Percentiles rank a stretch among this genome's conserved stretches.
phyloP scores from a whole-genome alignment of 2,329 filamentous ascomycete genomes.

The Setomelanomma holmii region DNA sequence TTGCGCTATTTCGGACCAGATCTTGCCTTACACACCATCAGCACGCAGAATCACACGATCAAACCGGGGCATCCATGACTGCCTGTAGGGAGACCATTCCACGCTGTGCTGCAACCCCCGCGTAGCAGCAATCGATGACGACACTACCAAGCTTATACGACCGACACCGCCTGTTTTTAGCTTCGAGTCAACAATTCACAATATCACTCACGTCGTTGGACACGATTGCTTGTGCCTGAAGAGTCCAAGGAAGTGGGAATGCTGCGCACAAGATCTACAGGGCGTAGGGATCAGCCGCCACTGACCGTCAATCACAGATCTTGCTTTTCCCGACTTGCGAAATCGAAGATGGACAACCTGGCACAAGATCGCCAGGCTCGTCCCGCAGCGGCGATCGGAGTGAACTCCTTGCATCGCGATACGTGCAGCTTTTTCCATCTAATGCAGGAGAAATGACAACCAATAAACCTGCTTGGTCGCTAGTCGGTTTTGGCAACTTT shows the following conservation, averaged over 20 bases:
- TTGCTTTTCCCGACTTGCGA: slow-evolving; percentile 1
- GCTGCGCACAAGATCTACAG: neutral
- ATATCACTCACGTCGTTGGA: too few relatives aligned
- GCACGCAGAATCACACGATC: neutral
- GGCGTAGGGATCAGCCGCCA: neutral
- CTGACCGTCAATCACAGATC: neutral
- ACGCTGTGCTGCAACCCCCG: neutral
- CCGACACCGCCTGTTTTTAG: neutral
- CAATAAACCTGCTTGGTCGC: neutral
- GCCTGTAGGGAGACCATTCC: neutral
- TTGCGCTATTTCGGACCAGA: neutral
- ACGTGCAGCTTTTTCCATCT: neutral
- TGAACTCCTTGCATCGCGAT: neutral
- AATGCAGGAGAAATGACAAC: neutral
- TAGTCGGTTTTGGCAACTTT: neutral
- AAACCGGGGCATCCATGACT: neutral
- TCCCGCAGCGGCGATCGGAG: slow-evolving; percentile 1
- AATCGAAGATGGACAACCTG: slow-evolving; percentile 6
- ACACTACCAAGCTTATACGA: too few relatives aligned
- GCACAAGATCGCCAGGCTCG: slow-evolving; percentile 6
- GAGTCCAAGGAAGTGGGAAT: too few relatives aligned
- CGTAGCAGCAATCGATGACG: neutral
- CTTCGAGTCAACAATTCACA: neutral
- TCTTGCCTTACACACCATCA: neutral
- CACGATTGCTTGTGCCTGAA: too few relatives aligned